Conservation (phyloP, 2,329 filamentous ascomycete genomes). For the Colletotrichum zoysiae region DNA sequence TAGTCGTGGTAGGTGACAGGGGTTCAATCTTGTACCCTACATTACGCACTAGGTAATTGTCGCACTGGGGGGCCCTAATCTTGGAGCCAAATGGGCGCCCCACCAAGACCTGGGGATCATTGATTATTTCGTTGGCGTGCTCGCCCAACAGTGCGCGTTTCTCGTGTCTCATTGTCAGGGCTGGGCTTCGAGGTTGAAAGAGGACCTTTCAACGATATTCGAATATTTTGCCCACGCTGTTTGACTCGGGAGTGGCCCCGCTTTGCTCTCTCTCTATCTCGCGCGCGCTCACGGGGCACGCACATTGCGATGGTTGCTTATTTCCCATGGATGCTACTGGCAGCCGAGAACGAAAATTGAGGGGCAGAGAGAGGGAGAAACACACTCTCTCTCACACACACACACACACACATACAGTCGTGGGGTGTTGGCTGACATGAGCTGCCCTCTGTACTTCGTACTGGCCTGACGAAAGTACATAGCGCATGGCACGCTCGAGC, state of each 20-base stretch:
- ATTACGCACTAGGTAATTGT: slow-evolving; percentile 12
- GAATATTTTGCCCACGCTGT: slow-evolving; percentile 14
- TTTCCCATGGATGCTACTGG: too few species aligned
- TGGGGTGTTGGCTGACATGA: slow-evolving; percentile 15
- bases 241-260: background rate
- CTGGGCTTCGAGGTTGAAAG: slow-evolving; percentile 7
- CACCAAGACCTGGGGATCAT: slow-evolving; percentile 34
- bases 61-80: slow-evolving; percentile 44
- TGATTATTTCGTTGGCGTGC: slow-evolving; percentile 34
- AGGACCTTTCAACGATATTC: background rate
- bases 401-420: background rate
- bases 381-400: background rate
- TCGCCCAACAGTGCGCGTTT: slow-evolving; percentile 28
- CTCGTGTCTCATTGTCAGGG: slow-evolving; percentile 12
- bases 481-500: slow-evolving; percentile 6
- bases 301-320: too few species aligned
- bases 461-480: background rate
- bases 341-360: too few species aligned
- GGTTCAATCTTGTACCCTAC: slow-evolving; percentile 13
- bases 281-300: background rate
- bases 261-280: background rate
- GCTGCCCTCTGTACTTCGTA: background rate
- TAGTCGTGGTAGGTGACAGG: slow-evolving; percentile 34
- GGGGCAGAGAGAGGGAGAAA: too few species aligned
- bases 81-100: slow-evolving; percentile 19